phyloP scores from a whole-genome alignment of 2,329 filamentous ascomycete species.

The Claviceps sp. region DNA sequence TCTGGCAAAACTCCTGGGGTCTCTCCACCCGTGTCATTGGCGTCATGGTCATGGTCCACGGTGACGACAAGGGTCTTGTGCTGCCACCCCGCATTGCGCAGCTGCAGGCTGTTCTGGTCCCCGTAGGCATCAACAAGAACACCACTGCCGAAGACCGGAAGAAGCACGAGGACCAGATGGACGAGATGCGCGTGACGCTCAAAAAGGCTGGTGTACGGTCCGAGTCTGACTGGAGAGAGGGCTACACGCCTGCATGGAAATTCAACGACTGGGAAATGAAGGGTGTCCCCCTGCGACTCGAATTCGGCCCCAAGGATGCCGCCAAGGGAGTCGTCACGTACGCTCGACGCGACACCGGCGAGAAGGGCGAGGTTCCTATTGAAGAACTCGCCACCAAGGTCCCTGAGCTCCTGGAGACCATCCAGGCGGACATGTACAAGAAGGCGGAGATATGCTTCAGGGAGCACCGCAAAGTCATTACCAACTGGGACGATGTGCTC shows the following conservation, averaged over 20 bases:
- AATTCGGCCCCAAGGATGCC: constrained; percentile 91
- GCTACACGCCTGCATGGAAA: constrained; percentile 91
- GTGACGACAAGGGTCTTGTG: constrained; percentile 89
- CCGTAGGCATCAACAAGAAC: constrained; percentile 86
- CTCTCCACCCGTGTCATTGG: constrained; percentile 93
- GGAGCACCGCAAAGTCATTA: constrained; percentile 67
- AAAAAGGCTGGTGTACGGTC: constrained; percentile 62
- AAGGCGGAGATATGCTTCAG: constrained; percentile 69
- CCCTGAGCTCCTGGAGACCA: constrained; percentile 72
- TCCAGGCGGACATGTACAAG: constrained; percentile 69
- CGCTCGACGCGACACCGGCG: constrained; percentile 75
- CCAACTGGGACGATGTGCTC: constrained; percentile 82
- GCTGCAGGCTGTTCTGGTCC: constrained; percentile 74
- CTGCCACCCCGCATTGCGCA: constrained; percentile 84
- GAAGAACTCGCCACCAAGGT: constrained; percentile 59
- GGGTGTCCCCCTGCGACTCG: constrained; percentile 83
- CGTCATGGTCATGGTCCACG: constrained; percentile 98
- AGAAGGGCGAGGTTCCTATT: constrained; percentile 70
- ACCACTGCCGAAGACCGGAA: constrained; percentile 66
- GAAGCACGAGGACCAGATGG: constrained; percentile 62
- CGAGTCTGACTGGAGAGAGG: constrained; percentile 74
- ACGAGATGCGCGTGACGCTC: constrained; percentile 55
- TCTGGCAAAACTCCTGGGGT: constrained; percentile 99
- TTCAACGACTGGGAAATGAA: constrained; percentile 99
- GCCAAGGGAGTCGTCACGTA: constrained; percentile 74